Evolutionary conservation across 1,284 basidiomycete genomes (phyloP).

Genomic region (Taiwanofungus camphoratus): DNA sequence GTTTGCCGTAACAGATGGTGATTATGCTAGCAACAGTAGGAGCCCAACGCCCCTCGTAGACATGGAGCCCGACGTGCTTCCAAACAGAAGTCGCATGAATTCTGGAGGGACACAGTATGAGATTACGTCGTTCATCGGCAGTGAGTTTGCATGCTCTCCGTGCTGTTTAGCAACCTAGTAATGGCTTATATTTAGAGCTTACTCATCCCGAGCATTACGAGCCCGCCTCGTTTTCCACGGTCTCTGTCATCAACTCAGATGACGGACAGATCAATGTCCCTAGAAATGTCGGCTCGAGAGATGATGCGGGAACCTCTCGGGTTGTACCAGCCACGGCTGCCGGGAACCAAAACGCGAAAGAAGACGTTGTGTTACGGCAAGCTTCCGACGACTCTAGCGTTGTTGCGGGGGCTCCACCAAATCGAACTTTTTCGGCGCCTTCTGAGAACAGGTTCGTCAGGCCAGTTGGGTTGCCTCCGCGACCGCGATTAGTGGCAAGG

Average conservation of each 20-base stretch:
- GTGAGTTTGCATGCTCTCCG: slow-evolving; percentile 35
- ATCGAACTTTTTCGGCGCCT: no score
- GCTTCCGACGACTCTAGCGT: no score
- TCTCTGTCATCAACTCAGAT: slow-evolving; percentile 12
- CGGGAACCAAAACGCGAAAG: no score
- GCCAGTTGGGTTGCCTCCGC: slow-evolving; percentile 24
- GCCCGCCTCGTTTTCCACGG: slow-evolving; percentile 15
- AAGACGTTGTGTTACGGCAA: no score
- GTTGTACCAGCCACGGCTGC: no score
- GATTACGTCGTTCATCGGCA: slow-evolving; percentile 70
- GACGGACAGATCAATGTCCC: slow-evolving; percentile 14
- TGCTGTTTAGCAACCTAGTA: not conserved
- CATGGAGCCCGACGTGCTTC: slow-evolving; percentile 17
- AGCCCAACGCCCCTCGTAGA: slow-evolving; percentile 27
- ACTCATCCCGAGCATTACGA: slow-evolving; percentile 15
- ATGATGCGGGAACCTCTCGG: not conserved
- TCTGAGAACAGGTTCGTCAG: slow-evolving; percentile 13
- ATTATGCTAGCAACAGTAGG: slow-evolving; percentile 13
- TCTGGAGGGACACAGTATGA: slow-evolving; percentile 60
- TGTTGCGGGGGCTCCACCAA: no score
- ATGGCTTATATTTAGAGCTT: slow-evolving; percentile 1
- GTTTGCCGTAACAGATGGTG: slow-evolving; percentile 17
- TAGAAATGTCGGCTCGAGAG: slow-evolving; percentile 6
- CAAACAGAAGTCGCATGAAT: slow-evolving; percentile 25
- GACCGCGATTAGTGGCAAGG: slow-evolving; percentile 30